These are phyloP conservation scores for Melanogaster broomeanus DNA, from an alignment of 768 basidiomycete species.

Conservation along the genomic window DNA sequence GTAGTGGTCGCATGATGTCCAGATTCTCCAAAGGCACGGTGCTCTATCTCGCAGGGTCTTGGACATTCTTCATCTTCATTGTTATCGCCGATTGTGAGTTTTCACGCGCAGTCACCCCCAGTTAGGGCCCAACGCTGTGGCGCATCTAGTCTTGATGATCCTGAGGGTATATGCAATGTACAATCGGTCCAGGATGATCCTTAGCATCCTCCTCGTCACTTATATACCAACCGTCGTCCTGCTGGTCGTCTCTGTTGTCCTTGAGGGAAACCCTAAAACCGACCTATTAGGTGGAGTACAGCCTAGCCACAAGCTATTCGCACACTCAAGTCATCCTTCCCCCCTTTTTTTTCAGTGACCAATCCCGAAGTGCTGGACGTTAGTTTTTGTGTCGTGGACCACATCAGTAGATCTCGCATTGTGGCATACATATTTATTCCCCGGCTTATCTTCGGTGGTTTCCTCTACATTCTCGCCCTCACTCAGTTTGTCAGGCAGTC, in stretches of 20 bases:
- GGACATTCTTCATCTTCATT: slow-evolving; percentile 13
- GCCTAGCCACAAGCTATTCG: no score
- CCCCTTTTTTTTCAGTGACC: neutral
- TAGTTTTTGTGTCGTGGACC: neutral
- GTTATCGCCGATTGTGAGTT: slow-evolving; percentile 18
- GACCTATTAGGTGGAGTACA: neutral
- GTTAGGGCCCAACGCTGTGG: neutral
- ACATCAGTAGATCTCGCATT: neutral
- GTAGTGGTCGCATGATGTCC: no score
- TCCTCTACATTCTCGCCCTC: slow-evolving; percentile 11
- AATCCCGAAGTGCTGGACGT: neutral
- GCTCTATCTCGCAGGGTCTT: neutral
- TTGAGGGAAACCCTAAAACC: neutral
- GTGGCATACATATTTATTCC: slow-evolving; percentile 12
- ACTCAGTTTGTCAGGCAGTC: slow-evolving; percentile 5
- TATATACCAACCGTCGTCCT: slow-evolving; percentile 9
- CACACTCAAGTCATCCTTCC: neutral
- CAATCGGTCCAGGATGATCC: slow-evolving; percentile 9
- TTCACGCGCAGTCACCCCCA: neutral
- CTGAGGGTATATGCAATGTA: slow-evolving; percentile 28
- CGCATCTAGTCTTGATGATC: slow-evolving; percentile 21
- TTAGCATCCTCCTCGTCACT: slow-evolving; percentile 13
- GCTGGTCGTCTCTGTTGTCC: neutral
- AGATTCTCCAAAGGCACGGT: slow-evolving; percentile 1
- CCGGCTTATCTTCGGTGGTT: slow-evolving; percentile 8